phyloP scores from a whole-genome alignment of 108 stramenopile species.

The Stephanodiscus triporus region DNA sequence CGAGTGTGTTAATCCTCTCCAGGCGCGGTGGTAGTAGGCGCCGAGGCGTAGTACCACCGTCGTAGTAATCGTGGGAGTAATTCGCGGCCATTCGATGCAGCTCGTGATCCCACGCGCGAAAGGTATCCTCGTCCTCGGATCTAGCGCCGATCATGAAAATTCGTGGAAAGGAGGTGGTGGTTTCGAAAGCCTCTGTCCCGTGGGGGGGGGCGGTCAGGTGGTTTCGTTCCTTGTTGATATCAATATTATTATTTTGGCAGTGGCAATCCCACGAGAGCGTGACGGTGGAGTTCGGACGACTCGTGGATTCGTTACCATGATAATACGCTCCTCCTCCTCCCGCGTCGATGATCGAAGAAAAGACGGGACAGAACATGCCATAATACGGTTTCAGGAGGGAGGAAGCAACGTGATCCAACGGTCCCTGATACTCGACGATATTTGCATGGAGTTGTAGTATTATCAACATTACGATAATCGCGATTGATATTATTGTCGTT shows the following conservation, averaged over 20 bases:
- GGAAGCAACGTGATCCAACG: constrained; percentile 35
- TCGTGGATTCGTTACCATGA: background rate
- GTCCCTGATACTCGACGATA: constrained; percentile 38
- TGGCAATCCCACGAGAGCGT: constrained; percentile 30
- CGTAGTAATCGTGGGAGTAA: background rate
- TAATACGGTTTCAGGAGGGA: constrained; percentile 29
- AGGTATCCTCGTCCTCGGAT: constrained; percentile 34
- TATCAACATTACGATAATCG: too few relatives aligned
- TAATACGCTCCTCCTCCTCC: too few relatives aligned
- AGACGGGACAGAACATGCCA: constrained; percentile 31
- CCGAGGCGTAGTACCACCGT: background rate
- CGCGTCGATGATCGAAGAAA: constrained; percentile 14
- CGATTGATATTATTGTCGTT: background rate
- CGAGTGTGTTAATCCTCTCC: constrained; percentile 39
- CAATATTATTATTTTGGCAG: background rate
- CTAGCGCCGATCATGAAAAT: constrained; percentile 52
- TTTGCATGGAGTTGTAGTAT: constrained; percentile 33
- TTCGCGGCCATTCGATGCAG: background rate
- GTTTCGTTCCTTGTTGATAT: background rate
- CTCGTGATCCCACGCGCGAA: constrained; percentile 17
- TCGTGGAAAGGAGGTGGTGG: constrained; percentile 27
- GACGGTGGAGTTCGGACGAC: background rate
- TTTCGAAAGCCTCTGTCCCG: background rate
- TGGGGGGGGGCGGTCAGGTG: background rate
- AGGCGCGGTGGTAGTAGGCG: constrained; percentile 13